Evolutionary conservation across 768 basidiomycete species (phyloP).

Genomic region (Boletus reticulatus): DNA sequence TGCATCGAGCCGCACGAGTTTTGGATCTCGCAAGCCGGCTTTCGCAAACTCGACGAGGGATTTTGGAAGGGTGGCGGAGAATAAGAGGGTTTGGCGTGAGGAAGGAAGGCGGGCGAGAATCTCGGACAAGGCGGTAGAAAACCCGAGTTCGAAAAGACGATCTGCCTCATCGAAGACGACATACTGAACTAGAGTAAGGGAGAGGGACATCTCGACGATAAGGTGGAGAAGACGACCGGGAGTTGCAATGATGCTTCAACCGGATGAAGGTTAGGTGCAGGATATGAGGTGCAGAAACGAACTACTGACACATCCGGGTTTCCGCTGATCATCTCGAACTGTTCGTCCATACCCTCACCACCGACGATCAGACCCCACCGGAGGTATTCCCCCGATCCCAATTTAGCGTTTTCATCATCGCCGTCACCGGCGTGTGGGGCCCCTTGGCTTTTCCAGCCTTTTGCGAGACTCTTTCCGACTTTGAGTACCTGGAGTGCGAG

Average conservation of each 20-base stretch:
- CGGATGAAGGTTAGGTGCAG: slow-evolving; percentile 11
- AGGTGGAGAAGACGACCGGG: slow-evolving; percentile 97
- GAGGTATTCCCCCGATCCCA: slow-evolving; percentile 52
- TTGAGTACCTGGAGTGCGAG: slow-evolving; percentile 90
- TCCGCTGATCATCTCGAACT: slow-evolving; percentile 91
- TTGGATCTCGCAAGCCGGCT: slow-evolving; percentile 90
- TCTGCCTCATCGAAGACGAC: slow-evolving; percentile 98
- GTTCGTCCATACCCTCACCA: slow-evolving; percentile 92
- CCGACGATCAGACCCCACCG: slow-evolving; percentile 96
- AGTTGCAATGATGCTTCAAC: slow-evolving; percentile 87
- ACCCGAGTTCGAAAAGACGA: slow-evolving; percentile 98
- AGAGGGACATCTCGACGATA: slow-evolving; percentile 93
- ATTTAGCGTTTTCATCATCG: slow-evolving; percentile 47
- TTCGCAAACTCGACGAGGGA: slow-evolving; percentile 98
- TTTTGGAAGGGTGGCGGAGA: slow-evolving; percentile 95
- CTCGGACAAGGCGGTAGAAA: slow-evolving; percentile 87
- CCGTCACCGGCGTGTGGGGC: slow-evolving; percentile 74
- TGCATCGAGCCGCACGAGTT: slow-evolving; percentile 92
- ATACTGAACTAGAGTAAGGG: slow-evolving; percentile 82
- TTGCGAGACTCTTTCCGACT: slow-evolving; percentile 91
- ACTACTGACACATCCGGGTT: slow-evolving; percentile 90
- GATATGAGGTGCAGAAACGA: slow-evolving; percentile 1
- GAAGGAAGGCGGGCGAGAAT: slow-evolving; percentile 86
- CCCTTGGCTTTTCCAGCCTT: slow-evolving; percentile 67
- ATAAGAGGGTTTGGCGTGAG: slow-evolving; percentile 88